Conservation (phyloP, 78 protist genomes). For the Tieghemostelium lacteum region DNA sequence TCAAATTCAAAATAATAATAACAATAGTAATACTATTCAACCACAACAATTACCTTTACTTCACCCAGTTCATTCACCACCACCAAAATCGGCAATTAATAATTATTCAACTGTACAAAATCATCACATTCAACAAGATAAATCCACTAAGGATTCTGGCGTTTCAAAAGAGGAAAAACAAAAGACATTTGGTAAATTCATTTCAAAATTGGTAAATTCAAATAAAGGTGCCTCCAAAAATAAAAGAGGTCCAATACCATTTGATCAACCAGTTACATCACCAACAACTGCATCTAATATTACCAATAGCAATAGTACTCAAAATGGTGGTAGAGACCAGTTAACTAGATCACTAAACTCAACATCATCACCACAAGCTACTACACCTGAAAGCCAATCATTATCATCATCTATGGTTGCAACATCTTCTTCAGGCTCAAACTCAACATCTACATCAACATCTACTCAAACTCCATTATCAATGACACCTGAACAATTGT, state of each 20-base stretch:
- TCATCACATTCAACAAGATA: background rate
- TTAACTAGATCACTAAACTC: background rate
- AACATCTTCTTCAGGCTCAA: background rate
- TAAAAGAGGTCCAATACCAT: conserved; percentile 35
- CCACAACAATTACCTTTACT: background rate
- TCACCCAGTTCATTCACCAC: background rate
- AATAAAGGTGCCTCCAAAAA: background rate
- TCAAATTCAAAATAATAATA: too few relatives aligned
- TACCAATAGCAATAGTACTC: background rate
- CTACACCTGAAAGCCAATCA: background rate
- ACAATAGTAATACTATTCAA: background rate
- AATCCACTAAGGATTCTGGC: too few relatives aligned
- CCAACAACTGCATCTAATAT: background rate
- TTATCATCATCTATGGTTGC: background rate
- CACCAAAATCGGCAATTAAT: background rate
- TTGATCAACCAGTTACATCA: background rate
- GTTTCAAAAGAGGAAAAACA: background rate
- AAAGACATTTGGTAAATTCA: conserved; percentile 20
- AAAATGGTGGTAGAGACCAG: too few relatives aligned
- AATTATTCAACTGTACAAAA: too few relatives aligned
- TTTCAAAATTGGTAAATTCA: background rate
- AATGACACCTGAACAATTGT: background rate
- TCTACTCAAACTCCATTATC: background rate
- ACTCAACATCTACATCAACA: background rate
- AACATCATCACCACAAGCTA: background rate